Evolutionary conservation across 164 flowering plant species (phyloP), one percentile per base, ranked within the genome.

Genomic region (Dillenia turbinata): DNA sequence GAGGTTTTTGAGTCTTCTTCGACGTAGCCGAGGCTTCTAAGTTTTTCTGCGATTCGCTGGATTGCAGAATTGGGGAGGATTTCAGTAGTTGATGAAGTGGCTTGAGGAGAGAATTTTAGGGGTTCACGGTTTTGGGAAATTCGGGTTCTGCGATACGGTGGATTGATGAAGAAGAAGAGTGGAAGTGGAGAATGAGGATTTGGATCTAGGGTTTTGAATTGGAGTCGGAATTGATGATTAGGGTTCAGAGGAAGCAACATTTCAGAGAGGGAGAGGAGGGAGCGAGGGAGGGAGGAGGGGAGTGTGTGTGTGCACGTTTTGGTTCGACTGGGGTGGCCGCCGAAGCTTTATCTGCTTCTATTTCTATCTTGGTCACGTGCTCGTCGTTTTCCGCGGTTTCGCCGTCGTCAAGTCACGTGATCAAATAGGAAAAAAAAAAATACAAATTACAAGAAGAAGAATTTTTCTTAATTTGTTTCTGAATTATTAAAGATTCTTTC

Each of bases 21-120:
- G 9, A 77, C 59, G 71, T 78, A 87, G 2, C 97, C 97, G 12
- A 91, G 93, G 63, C 73, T 79, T 5, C 89, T 86, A 54, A 93
- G 98, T 83, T 93, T 94, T n/a, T 91, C 96, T 44, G 95, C 84
- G 19, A 91, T 89, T 15, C 96, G 72, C 54, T 80, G 79, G 54
- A 91, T 87, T 65, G 98, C 90, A 56, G 92, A 71, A 51, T 79
- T 66, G 9, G 83, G 81, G 9, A 77, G 74, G 47, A 71, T 66
- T 49, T 66, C 48, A 62, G 69, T 3, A 47, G 33, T 76, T 10
- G 9, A 67, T 22, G 63, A 80, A 75, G 52, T 60, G 55, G 79
- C 69, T 64, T 33, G 70, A 66, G 53, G 75, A 26, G 22, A 61
- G 64, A 69, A 65, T 61, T 56, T 71, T 69, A 61, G 61, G 12